phyloP scores from a whole-genome alignment of 495 filamentous ascomycete species.

The Podospora appendiculata region DNA sequence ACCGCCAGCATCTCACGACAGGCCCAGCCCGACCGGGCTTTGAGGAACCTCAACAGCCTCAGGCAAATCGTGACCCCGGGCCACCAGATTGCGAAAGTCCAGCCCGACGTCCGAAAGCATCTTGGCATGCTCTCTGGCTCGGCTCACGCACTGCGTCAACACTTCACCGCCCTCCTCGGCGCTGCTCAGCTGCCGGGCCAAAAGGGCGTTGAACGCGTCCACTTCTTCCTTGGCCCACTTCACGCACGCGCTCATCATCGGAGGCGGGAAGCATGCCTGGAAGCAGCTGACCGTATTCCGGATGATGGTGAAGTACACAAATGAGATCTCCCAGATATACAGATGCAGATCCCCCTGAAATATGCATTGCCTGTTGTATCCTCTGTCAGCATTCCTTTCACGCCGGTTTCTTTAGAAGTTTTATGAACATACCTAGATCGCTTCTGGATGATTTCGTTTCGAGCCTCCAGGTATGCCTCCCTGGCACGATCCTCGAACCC shows the following conservation, averaged over 20 bases:
- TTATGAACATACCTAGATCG: constrained; percentile 60
- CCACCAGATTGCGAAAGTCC: constrained; percentile 74
- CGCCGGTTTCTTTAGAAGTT: not conserved
- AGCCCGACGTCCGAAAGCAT: constrained; percentile 81
- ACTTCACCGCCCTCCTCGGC: constrained; percentile 62
- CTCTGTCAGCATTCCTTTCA: constrained; percentile 20
- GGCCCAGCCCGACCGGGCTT: not conserved
- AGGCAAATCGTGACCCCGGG: constrained; percentile 2
- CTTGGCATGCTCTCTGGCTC: constrained; percentile 69
- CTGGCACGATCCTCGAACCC: constrained; percentile 86
- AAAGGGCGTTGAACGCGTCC: constrained; percentile 76
- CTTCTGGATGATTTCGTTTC: constrained; percentile 66
- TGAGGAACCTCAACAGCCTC: too few relatives aligned
- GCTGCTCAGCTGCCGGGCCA: constrained; percentile 73
- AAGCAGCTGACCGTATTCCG: constrained; percentile 84
- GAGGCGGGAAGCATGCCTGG: constrained; percentile 77
- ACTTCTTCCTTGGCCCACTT: constrained; percentile 94
- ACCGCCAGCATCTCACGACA: not conserved
- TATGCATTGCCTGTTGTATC: constrained; percentile 67
- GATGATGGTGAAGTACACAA: constrained; percentile 91
- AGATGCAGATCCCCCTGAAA: constrained; percentile 87
- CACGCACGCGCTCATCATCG: constrained; percentile 85
- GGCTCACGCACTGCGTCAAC: constrained; percentile 77
- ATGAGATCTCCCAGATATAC: constrained; percentile 94
- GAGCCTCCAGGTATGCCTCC: constrained; percentile 75